Conservation (phyloP, 2,329 filamentous ascomycete genomes). For the Pseudogymnoascus pannorum region DNA sequence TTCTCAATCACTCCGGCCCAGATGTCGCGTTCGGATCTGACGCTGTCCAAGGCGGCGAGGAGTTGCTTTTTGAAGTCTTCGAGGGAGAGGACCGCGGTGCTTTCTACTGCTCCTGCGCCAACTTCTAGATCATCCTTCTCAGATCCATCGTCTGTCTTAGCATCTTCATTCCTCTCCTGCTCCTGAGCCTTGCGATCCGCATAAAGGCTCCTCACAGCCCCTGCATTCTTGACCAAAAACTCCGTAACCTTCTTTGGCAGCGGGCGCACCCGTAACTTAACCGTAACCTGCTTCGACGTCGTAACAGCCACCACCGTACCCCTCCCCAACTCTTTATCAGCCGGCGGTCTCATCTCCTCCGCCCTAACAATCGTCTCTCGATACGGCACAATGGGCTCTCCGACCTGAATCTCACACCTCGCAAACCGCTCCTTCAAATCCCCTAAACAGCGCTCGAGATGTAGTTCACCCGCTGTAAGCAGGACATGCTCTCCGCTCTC, state of each 20-base stretch:
- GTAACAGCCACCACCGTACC: conserved; percentile 71
- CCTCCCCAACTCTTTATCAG: conserved; percentile 76
- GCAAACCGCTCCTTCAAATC: conserved; percentile 91
- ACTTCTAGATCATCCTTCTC: conserved; percentile 38
- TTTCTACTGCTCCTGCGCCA: conserved; percentile 52
- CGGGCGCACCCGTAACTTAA: conserved; percentile 71
- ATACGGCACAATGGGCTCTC: conserved; percentile 91
- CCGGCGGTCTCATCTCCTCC: conserved; percentile 86
- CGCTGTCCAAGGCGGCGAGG: conserved; percentile 57
- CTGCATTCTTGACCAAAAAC: conserved; percentile 73
- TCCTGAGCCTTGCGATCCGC: conserved; percentile 55
- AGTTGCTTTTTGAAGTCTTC: conserved; percentile 74
- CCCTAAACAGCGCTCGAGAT: conserved; percentile 87
- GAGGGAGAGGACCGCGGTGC: conserved; percentile 57
- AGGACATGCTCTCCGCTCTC: conserved; percentile 92
- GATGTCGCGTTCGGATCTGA: conserved; percentile 64
- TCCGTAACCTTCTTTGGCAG: conserved; percentile 72
- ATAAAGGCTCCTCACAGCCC: conserved; percentile 72
- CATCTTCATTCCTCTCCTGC: conserved; percentile 33
- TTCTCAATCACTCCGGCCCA: conserved; percentile 73
- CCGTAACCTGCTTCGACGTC: conserved; percentile 75
- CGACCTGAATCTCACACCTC: conserved; percentile 87
- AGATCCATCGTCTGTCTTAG: conserved; percentile 18
- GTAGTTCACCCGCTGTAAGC: conserved; percentile 85
- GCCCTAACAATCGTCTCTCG: conserved; percentile 83